A percentile compares a stretch with the other conserved stretches of the same genome.
Conservation (phyloP, 2,329 filamentous ascomycete genomes). For the Rhinocladiella similis region DNA sequence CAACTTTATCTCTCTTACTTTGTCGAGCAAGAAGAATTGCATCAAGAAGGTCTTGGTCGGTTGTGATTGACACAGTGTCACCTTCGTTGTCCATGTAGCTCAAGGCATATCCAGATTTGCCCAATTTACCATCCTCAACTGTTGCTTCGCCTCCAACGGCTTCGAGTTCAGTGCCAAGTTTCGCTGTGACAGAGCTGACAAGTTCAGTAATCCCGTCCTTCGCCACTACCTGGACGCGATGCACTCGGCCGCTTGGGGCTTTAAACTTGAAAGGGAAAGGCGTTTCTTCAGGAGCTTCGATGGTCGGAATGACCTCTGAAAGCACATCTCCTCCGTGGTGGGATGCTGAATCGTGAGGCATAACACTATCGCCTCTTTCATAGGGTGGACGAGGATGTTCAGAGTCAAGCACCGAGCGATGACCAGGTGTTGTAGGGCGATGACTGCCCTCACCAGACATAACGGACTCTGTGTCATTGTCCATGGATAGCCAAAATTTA, state of each 20-base stretch:
- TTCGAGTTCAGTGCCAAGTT: slow-evolving; percentile 81
- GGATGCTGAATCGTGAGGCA: slow-evolving; percentile 91
- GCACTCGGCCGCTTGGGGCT: slow-evolving; percentile 89
- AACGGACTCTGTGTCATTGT: slow-evolving; percentile 93
- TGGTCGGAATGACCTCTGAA: slow-evolving; percentile 53
- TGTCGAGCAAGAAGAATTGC: slow-evolving; percentile 82
- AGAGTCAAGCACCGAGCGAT: slow-evolving; percentile 78
- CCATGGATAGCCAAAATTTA: slow-evolving; percentile 97
- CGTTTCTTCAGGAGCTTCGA: slow-evolving; percentile 63
- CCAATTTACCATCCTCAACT: slow-evolving; percentile 77
- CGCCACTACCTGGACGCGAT: slow-evolving; percentile 82
- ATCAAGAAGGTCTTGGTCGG: slow-evolving; percentile 88
- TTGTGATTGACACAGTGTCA: slow-evolving; percentile 94
- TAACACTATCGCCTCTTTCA: slow-evolving; percentile 79
- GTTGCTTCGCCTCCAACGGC: slow-evolving; percentile 77
- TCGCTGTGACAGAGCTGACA: slow-evolving; percentile 73
- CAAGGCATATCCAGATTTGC: slow-evolving; percentile 78
- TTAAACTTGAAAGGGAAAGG: slow-evolving; percentile 99
- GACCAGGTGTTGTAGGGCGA: slow-evolving; percentile 66
- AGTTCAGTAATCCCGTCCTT: slow-evolving; percentile 79
- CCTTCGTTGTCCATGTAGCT: slow-evolving; percentile 97
- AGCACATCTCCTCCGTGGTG: slow-evolving; percentile 83
- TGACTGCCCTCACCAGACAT: slow-evolving; percentile 87
- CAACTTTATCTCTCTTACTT: slow-evolving; percentile 83
- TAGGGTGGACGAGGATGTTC: slow-evolving; percentile 63